Base-by-base conservation (phyloP, 2,329 filamentous ascomycete species). In the Bipolaris bicolor region DNA sequence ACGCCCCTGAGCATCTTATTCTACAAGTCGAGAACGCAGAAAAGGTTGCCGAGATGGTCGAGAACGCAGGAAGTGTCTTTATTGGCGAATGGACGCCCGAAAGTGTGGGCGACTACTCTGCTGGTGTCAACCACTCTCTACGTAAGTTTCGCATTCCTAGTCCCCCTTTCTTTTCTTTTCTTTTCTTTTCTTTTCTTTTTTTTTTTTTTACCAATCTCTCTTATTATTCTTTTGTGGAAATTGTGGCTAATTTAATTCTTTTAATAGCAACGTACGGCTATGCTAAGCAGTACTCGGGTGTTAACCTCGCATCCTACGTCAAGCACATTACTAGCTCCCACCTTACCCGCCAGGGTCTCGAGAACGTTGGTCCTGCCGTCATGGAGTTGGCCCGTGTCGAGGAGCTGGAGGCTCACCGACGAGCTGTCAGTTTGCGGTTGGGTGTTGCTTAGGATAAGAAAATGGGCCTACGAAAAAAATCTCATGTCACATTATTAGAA, bases 311-410 rank as follows among this genome's bases (percentile, higher is more conserved):
- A 31, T 98, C 94, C 2, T 99, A 97, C 79, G 86, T 97, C 76
- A 99, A 99, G 82, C 92, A 98, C 82, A 97, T 99, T 72, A 99
- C 95, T 36, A 95, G 91, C 80, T 92, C 92, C 0, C 91, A 96
- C 76, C 83, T 99, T 60, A 96, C 92, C 1, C 86, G 88, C 16
- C 85, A 97, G 69, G 95, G 95, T 20, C 81, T 99, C 61, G 84
- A 85, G 67, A 95, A 96, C 69, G 90, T 99, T 2, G 92, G 94
- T 33, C 81, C 83, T 51, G 92, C 95, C 4, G 95, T 99, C 50
- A 97, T 98, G 92, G 90, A 94, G 77, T 83, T 99, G 46, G 95
- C 95, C 22, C 90, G 91, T 71, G 93, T 98, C 2, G 95, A 99
- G 78, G 91, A 96, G 74, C 82, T 99, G 29, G 94, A 99, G 76